Evolutionary conservation across 2,329 filamentous ascomycete species (phyloP).

Genomic region (Ophiostoma ips): DNA sequence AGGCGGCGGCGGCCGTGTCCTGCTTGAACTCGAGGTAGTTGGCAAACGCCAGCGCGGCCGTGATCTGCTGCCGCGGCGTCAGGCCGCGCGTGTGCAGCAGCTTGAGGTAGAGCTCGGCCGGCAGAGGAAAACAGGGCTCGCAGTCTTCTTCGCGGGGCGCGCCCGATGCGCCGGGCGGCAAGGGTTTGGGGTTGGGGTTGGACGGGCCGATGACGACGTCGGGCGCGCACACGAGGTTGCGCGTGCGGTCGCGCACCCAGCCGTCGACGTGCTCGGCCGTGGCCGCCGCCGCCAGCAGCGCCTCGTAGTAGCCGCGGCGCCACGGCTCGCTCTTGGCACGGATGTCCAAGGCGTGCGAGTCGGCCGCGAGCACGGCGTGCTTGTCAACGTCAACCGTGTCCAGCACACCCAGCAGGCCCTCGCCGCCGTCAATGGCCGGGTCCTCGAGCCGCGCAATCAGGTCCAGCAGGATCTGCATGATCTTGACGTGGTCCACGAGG

Average conservation of each 20-base stretch:
- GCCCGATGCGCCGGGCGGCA: slow-evolving; percentile 47
- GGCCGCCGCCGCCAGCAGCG: slow-evolving; percentile 62
- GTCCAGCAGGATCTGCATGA: slow-evolving; percentile 45
- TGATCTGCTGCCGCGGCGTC: slow-evolving; percentile 60
- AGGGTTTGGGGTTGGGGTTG: slow-evolving; percentile 65
- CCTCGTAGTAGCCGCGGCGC: slow-evolving; percentile 74
- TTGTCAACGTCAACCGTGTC: slow-evolving; percentile 15
- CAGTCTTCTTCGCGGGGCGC: slow-evolving; percentile 66
- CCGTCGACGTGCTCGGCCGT: slow-evolving; percentile 72
- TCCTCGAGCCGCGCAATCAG: slow-evolving; percentile 58
- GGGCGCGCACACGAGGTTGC: slow-evolving; percentile 52
- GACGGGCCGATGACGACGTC: slow-evolving; percentile 68
- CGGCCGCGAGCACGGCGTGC: neutral
- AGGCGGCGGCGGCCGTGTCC: slow-evolving; percentile 11
- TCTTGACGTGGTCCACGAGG: slow-evolving; percentile 53
- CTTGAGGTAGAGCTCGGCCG: slow-evolving; percentile 68
- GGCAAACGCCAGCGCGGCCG: slow-evolving; percentile 71
- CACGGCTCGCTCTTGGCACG: slow-evolving; percentile 67
- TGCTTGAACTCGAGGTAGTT: slow-evolving; percentile 74
- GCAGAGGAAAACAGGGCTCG: slow-evolving; percentile 50
- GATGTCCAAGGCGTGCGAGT: slow-evolving; percentile 43
- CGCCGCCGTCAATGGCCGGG: slow-evolving; percentile 48
- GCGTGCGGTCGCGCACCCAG: slow-evolving; percentile 56
- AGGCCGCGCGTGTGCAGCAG: slow-evolving; percentile 73
- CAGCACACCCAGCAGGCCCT: slow-evolving; percentile 38